Evolutionary conservation across 108 stramenopile species (phyloP), one percentile per base, ranked within the genome.

Genomic region (Schizochytrium sp.): DNA sequence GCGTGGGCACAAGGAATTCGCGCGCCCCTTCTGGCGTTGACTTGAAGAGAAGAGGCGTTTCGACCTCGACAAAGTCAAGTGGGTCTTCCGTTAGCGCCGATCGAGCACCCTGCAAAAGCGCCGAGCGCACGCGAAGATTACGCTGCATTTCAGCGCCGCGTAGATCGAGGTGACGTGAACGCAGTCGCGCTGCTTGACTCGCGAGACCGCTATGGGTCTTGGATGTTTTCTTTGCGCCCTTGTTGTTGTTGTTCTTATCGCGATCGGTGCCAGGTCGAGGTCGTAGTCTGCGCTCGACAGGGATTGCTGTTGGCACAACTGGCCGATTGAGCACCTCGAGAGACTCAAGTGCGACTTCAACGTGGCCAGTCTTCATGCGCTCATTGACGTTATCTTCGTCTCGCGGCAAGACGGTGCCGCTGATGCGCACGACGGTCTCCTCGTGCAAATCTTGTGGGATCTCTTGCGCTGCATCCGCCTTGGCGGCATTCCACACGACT

Each of bases 1-100:
- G 72, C 28, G 89, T 58, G n/a, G 89, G 89, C 43, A 89, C 89
- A 12, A 89, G 44, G 34, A 89, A 89, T 57, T 89, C 89, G 10
- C 89, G 18, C 29, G 89, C 89, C 0, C 89, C 89, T 59, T 89
- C 89, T 18, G 89, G 89, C 44, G 89, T 89, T 16, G 34, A 43
- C 41, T 44, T 89, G 58, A 89, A 89, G 18, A 89, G 60, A 4
- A 88, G 12, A 4, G 89, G 89, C 58, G 89, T 89, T 59, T 89
- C 89, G 44, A 89, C 89, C 83, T 89, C 89, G 29, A 89, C 51
- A 88, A 72, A 89, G 58, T 51, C 72, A 47, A 51, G 71, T 16
- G 28, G 43, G 47, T 8, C 5, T 44, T 59, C 58, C 25, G 21
- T 45, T 4, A 88, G 87, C 34, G 18, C 5, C 19, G 8, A 10